Evolutionary conservation across 805 yeast species (phyloP).

Genomic region (Candida boleticola): DNA sequence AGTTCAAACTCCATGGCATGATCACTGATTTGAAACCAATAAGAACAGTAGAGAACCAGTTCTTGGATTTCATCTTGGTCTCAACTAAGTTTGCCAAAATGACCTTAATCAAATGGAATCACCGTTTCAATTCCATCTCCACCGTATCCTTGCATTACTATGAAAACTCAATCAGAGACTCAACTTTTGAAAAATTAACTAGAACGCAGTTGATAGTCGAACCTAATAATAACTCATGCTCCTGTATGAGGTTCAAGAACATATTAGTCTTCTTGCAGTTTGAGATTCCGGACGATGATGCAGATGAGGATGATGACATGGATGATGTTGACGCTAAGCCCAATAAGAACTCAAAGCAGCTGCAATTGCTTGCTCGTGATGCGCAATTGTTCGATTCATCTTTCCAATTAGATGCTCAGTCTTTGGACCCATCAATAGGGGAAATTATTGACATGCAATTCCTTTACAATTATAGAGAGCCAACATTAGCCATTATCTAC

Average conservation of each 20-base stretch:
- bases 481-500: constrained; percentile 72
- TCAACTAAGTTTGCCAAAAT: constrained; percentile 75
- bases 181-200: constrained; percentile 42
- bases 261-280: constrained; percentile 72
- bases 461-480: constrained; percentile 72
- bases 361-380: not conserved
- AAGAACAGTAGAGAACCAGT: constrained; percentile 44
- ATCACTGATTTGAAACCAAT: constrained; percentile 57
- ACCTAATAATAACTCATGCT: constrained; percentile 52
- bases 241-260: constrained; percentile 63
- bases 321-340: constrained; percentile 17
- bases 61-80: constrained; percentile 59
- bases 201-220: constrained; percentile 55
- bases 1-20: constrained; percentile 69
- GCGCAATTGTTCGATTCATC: constrained; percentile 36
- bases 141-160: constrained; percentile 85
- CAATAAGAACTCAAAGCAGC: not conserved
- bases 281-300: constrained; percentile 38
- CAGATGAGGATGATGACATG: constrained; percentile 38
- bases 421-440: constrained; percentile 55
- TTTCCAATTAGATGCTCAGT: constrained; percentile 54
- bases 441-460: constrained; percentile 72
- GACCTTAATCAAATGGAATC: constrained; percentile 73
- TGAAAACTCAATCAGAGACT: constrained; percentile 60
- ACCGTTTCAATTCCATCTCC: constrained; percentile 46